phyloP scores from a whole-genome alignment of 768 basidiomycete genomes.

The Termitomyces sp. region DNA sequence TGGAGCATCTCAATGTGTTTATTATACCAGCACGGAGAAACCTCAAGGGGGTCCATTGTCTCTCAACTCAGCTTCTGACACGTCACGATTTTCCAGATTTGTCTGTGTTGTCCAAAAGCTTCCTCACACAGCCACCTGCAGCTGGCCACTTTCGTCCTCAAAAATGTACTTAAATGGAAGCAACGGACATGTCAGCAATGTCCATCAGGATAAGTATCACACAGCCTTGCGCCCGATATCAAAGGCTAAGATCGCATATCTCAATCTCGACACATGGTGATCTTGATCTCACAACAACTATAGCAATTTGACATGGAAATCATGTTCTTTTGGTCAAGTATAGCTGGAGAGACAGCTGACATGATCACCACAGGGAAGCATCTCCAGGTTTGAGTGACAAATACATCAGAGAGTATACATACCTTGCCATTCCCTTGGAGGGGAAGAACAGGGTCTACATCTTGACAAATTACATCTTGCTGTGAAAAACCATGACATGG shows the following conservation, averaged over 20 bases:
- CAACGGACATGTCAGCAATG: neutral
- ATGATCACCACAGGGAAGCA: neutral
- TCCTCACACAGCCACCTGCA: conserved; percentile 5
- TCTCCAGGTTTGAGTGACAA: neutral
- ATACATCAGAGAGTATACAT: neutral
- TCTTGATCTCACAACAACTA: neutral
- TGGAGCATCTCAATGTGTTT: neutral
- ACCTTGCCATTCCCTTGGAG: neutral
- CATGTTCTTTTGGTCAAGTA: neutral
- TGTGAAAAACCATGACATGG: too few relatives aligned
- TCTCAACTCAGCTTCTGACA: neutral
- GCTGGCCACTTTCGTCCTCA: neutral
- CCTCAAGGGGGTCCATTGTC: neutral
- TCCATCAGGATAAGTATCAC: neutral
- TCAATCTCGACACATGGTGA: neutral
- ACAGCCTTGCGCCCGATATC: neutral
- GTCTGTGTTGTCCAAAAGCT: neutral
- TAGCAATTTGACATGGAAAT: neutral
- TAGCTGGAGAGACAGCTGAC: neutral
- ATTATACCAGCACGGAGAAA: neutral
- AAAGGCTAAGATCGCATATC: neutral
- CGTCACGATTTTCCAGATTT: neutral
- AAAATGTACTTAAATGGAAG: neutral
- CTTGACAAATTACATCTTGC: too few relatives aligned
- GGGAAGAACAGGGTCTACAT: too few relatives aligned